Percentiles rank a stretch among this genome's conserved stretches.
These are phyloP conservation scores for Diaporthe eres DNA, from an alignment of 2,329 filamentous ascomycete species.

Conservation along the genomic window DNA sequence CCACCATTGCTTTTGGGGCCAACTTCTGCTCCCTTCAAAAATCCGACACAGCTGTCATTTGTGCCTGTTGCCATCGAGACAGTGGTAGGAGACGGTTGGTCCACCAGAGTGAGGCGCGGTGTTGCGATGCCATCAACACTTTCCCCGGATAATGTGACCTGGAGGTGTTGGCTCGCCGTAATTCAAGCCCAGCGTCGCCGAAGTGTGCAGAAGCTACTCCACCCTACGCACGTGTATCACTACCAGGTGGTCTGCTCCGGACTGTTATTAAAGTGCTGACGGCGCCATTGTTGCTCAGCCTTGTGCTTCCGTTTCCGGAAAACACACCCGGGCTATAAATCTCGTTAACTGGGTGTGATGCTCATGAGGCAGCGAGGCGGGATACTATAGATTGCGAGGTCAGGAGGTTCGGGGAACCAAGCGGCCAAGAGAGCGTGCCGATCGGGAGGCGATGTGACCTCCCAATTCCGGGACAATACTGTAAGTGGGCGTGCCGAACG, in stretches of 20 bases:
- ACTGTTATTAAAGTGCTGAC: slow-evolving; percentile 27
- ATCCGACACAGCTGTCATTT: background rate
- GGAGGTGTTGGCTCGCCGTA: background rate
- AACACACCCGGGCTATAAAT: slow-evolving; percentile 18
- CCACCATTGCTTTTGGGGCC: background rate
- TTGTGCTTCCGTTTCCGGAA: slow-evolving; percentile 30
- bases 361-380: background rate
- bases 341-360: background rate
- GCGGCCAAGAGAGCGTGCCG: slow-evolving; percentile 17
- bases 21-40: background rate
- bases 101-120: too few species aligned
- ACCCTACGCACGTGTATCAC: background rate
- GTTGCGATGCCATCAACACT: background rate
- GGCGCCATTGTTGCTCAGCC: slow-evolving; percentile 8
- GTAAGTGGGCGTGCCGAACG: slow-evolving; percentile 1
- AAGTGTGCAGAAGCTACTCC: slow-evolving; percentile 6
- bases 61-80: background rate
- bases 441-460: slow-evolving; percentile 24
- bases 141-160: background rate
- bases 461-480: slow-evolving; percentile 20
- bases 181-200: background rate
- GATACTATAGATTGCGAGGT: slow-evolving; percentile 7
- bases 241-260: slow-evolving; percentile 3
- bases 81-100: background rate
- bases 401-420: background rate